A percentile compares a stretch with the other conserved stretches of the same genome.
These are phyloP conservation scores for Sophora flavescens DNA, from an alignment of 306 rosid species.

Conservation along the genomic window DNA sequence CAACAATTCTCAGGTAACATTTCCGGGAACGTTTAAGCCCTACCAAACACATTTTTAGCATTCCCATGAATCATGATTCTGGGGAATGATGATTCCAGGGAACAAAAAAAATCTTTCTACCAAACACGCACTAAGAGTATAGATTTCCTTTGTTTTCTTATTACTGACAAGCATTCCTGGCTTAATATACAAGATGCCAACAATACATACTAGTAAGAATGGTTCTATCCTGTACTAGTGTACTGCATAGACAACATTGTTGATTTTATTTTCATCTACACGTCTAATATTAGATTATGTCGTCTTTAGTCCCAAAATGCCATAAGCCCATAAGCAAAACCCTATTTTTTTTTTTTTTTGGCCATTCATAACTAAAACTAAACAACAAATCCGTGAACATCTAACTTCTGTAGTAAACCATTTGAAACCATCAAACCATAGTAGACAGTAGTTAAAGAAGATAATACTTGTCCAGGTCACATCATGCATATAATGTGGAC, in stretches of 20 bases:
- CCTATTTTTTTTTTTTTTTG: neutral
- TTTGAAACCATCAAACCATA: neutral
- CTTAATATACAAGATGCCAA: slow-evolving; percentile 23
- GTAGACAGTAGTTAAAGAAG: neutral
- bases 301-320: neutral
- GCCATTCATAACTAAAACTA: slow-evolving; percentile 4
- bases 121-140: no score
- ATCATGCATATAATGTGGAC: slow-evolving; percentile 4
- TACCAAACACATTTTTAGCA: no score
- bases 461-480: neutral
- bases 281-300: slow-evolving; percentile 11
- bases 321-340: neutral
- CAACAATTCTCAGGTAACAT: no score
- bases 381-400: slow-evolving; percentile 16
- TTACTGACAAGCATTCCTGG: neutral
- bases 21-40: no score
- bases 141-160: no score
- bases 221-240: neutral
- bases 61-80: no score
- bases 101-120: no score
- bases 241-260: slow-evolving; percentile 16
- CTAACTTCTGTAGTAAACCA: neutral
- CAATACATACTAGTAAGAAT: slow-evolving; percentile 13
- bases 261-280: slow-evolving; percentile 8
- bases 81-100: no score